Conservation (phyloP, 2,329 filamentous ascomycete species). For the Cladosporium sp. region DNA sequence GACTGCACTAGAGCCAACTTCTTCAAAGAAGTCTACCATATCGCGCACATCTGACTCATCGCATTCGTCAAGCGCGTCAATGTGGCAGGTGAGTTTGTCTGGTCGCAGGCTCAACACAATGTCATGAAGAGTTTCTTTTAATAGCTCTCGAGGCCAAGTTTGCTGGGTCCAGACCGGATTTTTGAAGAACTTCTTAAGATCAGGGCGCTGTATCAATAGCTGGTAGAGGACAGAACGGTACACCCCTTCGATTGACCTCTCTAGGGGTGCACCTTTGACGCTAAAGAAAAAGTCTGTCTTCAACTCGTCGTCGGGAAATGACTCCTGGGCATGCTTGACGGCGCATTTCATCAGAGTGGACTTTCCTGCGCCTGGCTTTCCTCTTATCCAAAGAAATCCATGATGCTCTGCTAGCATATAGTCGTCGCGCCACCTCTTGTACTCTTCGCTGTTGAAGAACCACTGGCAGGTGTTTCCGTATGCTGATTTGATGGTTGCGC, state of each 20-base stretch:
- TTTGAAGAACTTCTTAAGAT: too few species aligned
- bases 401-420: background rate
- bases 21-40: too few species aligned
- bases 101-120: background rate
- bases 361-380: conserved; percentile 17
- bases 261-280: conserved; percentile 37
- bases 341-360: conserved; percentile 16
- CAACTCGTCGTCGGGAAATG: background rate
- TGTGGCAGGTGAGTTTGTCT: background rate
- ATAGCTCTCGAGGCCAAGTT: too few species aligned
- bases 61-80: background rate
- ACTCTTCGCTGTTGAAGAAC: background rate
- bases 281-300: conserved; percentile 42
- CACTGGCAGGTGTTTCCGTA: background rate
- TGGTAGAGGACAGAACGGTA: conserved; percentile 48
- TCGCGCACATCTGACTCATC: too few species aligned
- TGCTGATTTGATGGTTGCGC: background rate
- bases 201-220: conserved; percentile 30
- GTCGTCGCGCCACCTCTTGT: conserved; percentile 2
- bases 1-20: too few species aligned
- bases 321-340: background rate
- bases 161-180: too few species aligned
- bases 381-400: conserved; percentile 17
- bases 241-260: conserved; percentile 44
- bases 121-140: too few species aligned